phyloP scores from a whole-genome alignment of 2,329 filamentous ascomycete species.

The Aspergillus versicolor region DNA sequence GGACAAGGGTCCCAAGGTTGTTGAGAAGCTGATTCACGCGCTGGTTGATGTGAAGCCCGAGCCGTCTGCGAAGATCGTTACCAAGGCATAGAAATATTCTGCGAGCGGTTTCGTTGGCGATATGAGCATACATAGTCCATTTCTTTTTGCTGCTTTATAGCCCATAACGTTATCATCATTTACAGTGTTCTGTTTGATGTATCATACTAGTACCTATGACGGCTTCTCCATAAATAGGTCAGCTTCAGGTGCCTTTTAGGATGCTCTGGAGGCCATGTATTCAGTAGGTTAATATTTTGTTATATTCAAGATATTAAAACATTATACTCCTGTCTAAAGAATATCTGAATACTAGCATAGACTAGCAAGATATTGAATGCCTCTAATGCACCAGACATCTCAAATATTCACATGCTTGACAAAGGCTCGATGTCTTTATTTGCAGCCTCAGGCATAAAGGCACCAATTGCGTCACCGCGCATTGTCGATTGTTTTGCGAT shows the following conservation, averaged over 20 bases:
- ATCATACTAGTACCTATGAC: neutral
- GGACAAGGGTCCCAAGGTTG: constrained; percentile 75
- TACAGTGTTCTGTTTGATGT: constrained; percentile 11
- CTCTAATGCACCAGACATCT: neutral
- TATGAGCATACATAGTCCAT: constrained; percentile 11
- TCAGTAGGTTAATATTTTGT: neutral
- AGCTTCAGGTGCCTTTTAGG: too few species aligned
- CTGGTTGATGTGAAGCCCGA: constrained; percentile 81
- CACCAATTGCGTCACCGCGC: constrained; percentile 7
- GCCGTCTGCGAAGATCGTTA: constrained; percentile 52
- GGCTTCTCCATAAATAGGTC: neutral
- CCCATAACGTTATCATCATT: constrained; percentile 16
- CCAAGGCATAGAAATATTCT: constrained; percentile 29
- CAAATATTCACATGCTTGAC: neutral
- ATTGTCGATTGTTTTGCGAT: neutral
- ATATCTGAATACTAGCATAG: too few species aligned
- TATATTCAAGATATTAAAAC: neutral
- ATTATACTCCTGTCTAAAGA: neutral
- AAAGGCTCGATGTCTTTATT: neutral
- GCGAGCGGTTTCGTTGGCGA: constrained; percentile 8
- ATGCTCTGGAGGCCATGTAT: neutral
- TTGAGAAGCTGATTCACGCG: constrained; percentile 79
- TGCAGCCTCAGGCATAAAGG: constrained; percentile 11
- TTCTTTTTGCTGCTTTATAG: constrained; percentile 16
- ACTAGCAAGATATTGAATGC: neutral